Evolutionary conservation across 2,329 filamentous ascomycete genomes (phyloP).

Genomic region (Talaromyces sp.): DNA sequence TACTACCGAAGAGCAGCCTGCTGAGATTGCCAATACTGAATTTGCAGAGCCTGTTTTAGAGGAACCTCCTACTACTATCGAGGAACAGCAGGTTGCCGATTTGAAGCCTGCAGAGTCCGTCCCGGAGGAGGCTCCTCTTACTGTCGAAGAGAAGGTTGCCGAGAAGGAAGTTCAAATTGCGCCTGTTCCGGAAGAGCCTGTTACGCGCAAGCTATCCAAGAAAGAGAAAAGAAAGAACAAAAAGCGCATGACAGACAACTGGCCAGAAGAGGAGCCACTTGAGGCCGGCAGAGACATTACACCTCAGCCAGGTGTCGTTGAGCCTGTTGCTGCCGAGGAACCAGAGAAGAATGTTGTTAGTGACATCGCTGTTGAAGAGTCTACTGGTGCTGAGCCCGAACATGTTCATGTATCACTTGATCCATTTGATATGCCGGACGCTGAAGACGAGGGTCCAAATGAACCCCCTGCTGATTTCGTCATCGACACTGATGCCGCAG

Average conservation of each 20-base stretch:
- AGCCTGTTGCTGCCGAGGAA: not conserved
- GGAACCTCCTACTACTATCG: not conserved
- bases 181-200: conserved; percentile 7
- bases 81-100: not conserved
- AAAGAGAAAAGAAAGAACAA: conserved; percentile 22
- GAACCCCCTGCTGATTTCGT: not conserved
- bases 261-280: not conserved
- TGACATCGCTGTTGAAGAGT: not conserved
- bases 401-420: conserved; percentile 21
- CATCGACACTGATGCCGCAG: not conserved
- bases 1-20: not conserved
- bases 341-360: not conserved
- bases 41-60: not conserved
- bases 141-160: not conserved
- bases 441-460: conserved; percentile 5
- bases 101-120: conserved; percentile 1
- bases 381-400: not conserved
- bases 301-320: not conserved
- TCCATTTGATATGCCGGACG: conserved; percentile 17
- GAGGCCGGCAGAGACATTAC: not conserved
- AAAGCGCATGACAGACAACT: conserved; percentile 7
- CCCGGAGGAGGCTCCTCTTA: not conserved
- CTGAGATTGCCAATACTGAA: not conserved
- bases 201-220: conserved; percentile 14
- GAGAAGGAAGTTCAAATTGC: not conserved